These are phyloP conservation scores for Zygosaccharomyces lentus DNA, from an alignment of 805 yeast species.

Conservation along the genomic window DNA sequence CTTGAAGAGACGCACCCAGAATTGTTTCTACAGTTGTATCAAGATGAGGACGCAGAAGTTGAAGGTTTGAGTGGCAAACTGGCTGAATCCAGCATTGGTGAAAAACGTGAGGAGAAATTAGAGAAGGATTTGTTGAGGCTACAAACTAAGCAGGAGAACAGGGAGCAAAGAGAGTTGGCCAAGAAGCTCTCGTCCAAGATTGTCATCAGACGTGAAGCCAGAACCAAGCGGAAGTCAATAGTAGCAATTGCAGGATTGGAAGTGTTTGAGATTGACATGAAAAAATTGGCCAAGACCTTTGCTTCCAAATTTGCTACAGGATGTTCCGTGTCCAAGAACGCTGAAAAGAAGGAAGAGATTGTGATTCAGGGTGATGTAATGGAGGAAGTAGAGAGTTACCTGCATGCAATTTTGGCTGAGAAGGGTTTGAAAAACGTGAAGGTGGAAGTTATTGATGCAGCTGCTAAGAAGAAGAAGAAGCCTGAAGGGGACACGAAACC, in stretches of 20 bases:
- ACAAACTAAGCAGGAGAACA: constrained; percentile 81
- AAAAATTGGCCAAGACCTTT: constrained; percentile 85
- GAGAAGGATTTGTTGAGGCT: constrained; percentile 77
- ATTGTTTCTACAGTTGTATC: constrained; percentile 55
- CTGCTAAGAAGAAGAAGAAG: constrained; percentile 58
- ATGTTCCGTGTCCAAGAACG: constrained; percentile 83
- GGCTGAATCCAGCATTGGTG: constrained; percentile 55
- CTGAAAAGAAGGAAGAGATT: constrained; percentile 88
- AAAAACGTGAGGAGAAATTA: constrained; percentile 78
- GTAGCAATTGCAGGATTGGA: constrained; percentile 85
- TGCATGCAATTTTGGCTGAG: constrained; percentile 65
- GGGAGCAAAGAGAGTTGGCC: constrained; percentile 77
- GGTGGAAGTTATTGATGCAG: constrained; percentile 84
- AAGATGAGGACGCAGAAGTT: constrained; percentile 47
- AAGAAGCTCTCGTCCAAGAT: constrained; percentile 78
- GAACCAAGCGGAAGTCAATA: constrained; percentile 84
- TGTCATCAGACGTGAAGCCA: constrained; percentile 76
- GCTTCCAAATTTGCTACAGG: constrained; percentile 96
- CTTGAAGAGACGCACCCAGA: constrained; percentile 55
- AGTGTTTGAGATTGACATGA: constrained; percentile 82
- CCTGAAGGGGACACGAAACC: constrained; percentile 14
- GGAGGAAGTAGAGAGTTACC: constrained; percentile 79
- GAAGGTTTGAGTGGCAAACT: constrained; percentile 36
- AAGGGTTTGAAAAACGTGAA: constrained; percentile 80
- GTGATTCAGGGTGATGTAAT: constrained; percentile 93